Conservation (phyloP, 352 stramenopile genomes). For the Phytophthora fragariae region DNA sequence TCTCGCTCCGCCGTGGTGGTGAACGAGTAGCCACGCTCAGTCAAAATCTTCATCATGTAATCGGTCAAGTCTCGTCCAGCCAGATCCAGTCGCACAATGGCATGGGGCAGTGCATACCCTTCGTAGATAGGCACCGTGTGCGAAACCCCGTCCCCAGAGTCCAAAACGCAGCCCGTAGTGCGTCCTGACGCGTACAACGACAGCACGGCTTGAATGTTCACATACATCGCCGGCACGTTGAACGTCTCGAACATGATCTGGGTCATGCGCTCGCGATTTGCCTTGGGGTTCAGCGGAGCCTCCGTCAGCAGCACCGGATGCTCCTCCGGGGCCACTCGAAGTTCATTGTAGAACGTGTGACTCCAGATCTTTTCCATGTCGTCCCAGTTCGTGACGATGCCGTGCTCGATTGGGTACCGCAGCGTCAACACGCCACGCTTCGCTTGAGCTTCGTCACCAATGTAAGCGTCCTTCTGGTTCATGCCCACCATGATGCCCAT, state of each 20-base stretch:
- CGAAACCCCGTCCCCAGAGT: conserved; percentile 94
- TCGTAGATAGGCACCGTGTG: conserved; percentile 97
- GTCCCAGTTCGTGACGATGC: conserved; percentile 99
- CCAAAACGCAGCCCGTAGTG: conserved; percentile 96
- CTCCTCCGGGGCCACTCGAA: conserved; percentile 95
- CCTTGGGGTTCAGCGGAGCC: conserved; percentile 94
- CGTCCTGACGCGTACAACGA: conserved; percentile 95
- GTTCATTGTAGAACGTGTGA: conserved; percentile 99
- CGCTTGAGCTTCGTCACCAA: conserved; percentile 93
- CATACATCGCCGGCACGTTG: conserved; percentile 94
- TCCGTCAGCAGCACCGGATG: conserved; percentile 96
- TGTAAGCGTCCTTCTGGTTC: conserved; percentile 96
- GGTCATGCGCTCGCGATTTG: conserved; percentile 93
- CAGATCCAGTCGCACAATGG: conserved; percentile 95
- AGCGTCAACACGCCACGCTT: conserved; percentile 95
- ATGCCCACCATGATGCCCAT: conserved; percentile 98
- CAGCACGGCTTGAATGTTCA: conserved; percentile 95
- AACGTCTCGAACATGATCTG: conserved; percentile 99
- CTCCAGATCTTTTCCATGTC: conserved; percentile 99
- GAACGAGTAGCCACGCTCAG: conserved; percentile 95
- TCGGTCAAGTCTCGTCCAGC: conserved; percentile 95
- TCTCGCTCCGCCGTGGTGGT: conserved; percentile 95
- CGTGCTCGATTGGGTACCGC: conserved; percentile 99
- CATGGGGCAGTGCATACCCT: conserved; percentile 95
- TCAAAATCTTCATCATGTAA: conserved; percentile 98